phyloP scores from a whole-genome alignment of 805 yeast genomes.

The Zygosaccharomyces rouxii region DNA sequence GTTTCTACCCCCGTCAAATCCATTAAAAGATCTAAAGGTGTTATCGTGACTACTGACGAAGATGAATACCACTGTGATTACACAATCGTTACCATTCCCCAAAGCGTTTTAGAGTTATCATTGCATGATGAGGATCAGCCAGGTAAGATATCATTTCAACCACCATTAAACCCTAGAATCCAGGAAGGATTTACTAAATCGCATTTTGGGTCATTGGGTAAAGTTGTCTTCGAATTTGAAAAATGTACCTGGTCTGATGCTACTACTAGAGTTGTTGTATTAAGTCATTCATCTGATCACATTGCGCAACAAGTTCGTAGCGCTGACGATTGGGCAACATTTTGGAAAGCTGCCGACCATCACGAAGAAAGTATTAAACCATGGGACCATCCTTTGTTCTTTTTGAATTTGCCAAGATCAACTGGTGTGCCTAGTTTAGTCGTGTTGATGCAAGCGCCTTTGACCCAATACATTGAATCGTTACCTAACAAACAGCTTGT shows the following conservation, averaged over 20 bases:
- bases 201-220: constrained; percentile 67
- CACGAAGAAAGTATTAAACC: constrained; percentile 5
- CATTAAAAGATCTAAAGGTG: constrained; percentile 26
- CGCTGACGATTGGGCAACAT: constrained; percentile 17
- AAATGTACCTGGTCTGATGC: constrained; percentile 55
- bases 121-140: constrained; percentile 13
- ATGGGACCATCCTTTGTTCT: constrained; percentile 56
- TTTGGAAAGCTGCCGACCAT: constrained; percentile 11
- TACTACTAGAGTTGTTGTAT: constrained; percentile 45
- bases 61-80: constrained; percentile 44
- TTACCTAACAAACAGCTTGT: constrained; percentile 46
- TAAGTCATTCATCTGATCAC: constrained; percentile 33
- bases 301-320: constrained; percentile 21
- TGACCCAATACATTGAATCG: constrained; percentile 56
- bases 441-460: constrained; percentile 66
- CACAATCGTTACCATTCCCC: constrained; percentile 72
- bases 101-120: constrained; percentile 54
- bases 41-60: constrained; percentile 37
- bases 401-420: constrained; percentile 56
- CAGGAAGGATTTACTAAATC: constrained; percentile 43
- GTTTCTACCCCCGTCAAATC: constrained; percentile 42
- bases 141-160: constrained; percentile 53
- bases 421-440: constrained; percentile 50
- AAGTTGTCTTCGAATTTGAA: constrained; percentile 65
- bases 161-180: constrained; percentile 48